phyloP scores from a whole-genome alignment of 2,329 filamentous ascomycete species.

The Furcasterigmium sp. region DNA sequence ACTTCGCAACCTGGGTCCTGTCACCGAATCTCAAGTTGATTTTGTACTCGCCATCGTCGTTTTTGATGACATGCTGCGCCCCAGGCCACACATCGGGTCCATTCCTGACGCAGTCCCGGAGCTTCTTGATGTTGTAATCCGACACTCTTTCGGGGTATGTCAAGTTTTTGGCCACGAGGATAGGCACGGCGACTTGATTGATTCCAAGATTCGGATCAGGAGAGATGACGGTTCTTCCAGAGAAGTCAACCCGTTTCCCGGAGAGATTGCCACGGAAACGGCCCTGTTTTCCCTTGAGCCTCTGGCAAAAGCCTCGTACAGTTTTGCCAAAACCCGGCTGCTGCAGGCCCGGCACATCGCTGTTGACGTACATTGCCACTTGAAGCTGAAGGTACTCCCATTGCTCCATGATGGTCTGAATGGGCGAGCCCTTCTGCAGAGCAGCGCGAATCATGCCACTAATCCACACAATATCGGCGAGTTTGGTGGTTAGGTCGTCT shows the following conservation, averaged over 20 bases:
- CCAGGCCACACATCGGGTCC: constrained; percentile 80
- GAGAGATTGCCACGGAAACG: constrained; percentile 96
- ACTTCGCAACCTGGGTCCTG: constrained; percentile 63
- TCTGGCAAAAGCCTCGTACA: constrained; percentile 89
- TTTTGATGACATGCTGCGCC: constrained; percentile 72
- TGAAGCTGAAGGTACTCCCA: constrained; percentile 97
- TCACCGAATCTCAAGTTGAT: constrained; percentile 72
- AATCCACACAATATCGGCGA: constrained; percentile 94
- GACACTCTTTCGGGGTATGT: constrained; percentile 91
- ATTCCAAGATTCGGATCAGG: constrained; percentile 93
- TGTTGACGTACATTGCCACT: constrained; percentile 97
- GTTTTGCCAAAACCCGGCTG: constrained; percentile 82
- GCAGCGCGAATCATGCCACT: constrained; percentile 83
- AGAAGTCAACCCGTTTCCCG: constrained; percentile 98
- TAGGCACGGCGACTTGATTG: constrained; percentile 87
- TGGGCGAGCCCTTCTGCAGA: constrained; percentile 73
- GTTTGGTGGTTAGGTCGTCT: constrained; percentile 92
- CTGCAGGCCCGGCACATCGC: constrained; percentile 87
- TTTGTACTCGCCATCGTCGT: constrained; percentile 59
- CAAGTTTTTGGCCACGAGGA: constrained; percentile 89
- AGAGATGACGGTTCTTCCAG: constrained; percentile 93
- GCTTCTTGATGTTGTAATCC: constrained; percentile 77
- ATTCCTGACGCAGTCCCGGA: constrained; percentile 68
- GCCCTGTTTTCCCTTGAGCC: constrained; percentile 94
- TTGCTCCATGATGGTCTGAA: constrained; percentile 92